Evolutionary conservation across 2,329 filamentous ascomycete species (phyloP).

Genomic region (Colletotrichum limetticola): DNA sequence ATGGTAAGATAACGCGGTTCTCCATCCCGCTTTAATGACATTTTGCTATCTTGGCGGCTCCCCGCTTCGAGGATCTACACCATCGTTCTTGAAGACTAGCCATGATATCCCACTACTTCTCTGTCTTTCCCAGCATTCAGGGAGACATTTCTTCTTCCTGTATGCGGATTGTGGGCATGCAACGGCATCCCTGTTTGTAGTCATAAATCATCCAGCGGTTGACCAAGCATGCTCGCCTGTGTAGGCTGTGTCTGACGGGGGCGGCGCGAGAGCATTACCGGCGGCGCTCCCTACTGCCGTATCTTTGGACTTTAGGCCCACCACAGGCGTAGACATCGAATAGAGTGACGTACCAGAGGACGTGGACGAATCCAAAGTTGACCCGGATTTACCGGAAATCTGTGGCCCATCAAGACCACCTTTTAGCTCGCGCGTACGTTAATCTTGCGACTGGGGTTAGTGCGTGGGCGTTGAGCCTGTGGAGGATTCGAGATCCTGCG

Average conservation of each 20-base stretch:
- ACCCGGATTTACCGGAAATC: not conserved
- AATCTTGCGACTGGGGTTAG: not conserved
- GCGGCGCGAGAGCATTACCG: no score
- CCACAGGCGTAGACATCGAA: not conserved
- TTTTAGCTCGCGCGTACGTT: not conserved
- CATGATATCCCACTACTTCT: not conserved
- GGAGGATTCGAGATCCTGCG: not conserved
- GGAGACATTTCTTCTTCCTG: not conserved
- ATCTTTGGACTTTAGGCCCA: not conserved
- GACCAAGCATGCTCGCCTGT: not conserved
- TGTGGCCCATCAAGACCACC: not conserved
- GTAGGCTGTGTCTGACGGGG: not conserved
- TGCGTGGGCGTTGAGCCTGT: not conserved
- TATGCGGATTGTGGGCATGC: not conserved
- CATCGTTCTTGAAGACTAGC: not conserved
- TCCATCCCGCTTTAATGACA: not conserved
- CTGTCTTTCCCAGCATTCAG: not conserved
- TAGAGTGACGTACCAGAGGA: not conserved
- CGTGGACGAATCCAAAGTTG: not conserved
- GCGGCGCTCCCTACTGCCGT: not conserved
- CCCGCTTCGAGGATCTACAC: not conserved
- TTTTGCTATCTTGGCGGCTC: not conserved
- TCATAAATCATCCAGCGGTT: not conserved
- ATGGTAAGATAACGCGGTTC: not conserved
- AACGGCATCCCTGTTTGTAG: not conserved